phyloP scores from a whole-genome alignment of 1,139 yeast species.

The Zygoascus meyerae region DNA sequence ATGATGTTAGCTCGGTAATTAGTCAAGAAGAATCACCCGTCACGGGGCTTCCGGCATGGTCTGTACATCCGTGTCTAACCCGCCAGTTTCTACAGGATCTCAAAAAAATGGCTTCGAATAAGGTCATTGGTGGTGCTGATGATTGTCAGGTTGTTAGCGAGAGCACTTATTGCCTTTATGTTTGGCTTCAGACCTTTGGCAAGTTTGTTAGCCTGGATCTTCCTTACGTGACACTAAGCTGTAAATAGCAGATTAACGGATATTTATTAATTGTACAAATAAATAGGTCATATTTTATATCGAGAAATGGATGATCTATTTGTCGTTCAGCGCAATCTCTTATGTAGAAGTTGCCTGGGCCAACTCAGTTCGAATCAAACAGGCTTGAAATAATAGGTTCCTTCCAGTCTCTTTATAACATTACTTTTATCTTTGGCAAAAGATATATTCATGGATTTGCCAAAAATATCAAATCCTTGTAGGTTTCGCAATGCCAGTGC shows the following conservation, averaged over 20 bases:
- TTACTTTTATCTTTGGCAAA: conserved; percentile 40
- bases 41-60: conserved; percentile 31
- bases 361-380: no score
- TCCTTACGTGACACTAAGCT: background rate
- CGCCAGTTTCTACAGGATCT: conserved; percentile 18
- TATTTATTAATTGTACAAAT: background rate
- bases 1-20: conserved; percentile 1
- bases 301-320: conserved; percentile 6
- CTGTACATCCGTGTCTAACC: conserved; percentile 38
- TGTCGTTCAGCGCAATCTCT: no score
- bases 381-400: conserved; percentile 20
- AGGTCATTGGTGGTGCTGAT: background rate
- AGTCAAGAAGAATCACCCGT: conserved; percentile 34
- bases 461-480: conserved; percentile 49
- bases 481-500: conserved; percentile 46
- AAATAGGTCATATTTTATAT: conserved; percentile 2
- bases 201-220: conserved; percentile 18
- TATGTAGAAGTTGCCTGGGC: no score
- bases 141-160: background rate
- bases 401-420: conserved; percentile 31
- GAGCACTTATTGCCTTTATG: conserved; percentile 9
- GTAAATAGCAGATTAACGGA: background rate
- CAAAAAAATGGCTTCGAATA: background rate
- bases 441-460: conserved; percentile 47
- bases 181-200: conserved; percentile 29